Conservation (phyloP, 495 filamentous ascomycete species). For the Haplographium delicatum region DNA sequence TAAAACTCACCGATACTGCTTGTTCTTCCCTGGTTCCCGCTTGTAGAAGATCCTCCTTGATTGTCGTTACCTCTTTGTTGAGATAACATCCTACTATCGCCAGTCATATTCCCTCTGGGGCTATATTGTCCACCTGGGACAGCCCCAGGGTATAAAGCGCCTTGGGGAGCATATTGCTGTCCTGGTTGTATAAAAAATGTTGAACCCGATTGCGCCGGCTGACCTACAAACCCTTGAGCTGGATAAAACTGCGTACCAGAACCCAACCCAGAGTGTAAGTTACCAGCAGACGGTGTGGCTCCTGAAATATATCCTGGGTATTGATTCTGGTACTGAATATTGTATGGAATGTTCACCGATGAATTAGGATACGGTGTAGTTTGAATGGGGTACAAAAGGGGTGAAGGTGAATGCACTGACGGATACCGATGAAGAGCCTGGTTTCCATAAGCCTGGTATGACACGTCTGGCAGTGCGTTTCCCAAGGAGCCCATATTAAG, state of each 20-base stretch:
- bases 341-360: slow-evolving; percentile 38
- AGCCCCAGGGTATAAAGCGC: slow-evolving; percentile 9
- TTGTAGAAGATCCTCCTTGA: neutral
- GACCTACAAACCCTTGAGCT: slow-evolving; percentile 12
- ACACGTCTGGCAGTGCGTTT: slow-evolving; percentile 17
- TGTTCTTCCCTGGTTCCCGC: neutral
- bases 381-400: slow-evolving; percentile 38
- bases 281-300: neutral
- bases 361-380: slow-evolving; percentile 40
- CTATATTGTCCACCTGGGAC: slow-evolving; percentile 9
- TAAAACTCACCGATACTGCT: slow-evolving; percentile 18
- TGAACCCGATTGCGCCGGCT: slow-evolving; percentile 8
- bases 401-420: slow-evolving; percentile 32
- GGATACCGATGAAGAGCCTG: slow-evolving; percentile 35
- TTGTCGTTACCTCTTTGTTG: slow-evolving; percentile 14
- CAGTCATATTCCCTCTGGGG: slow-evolving; percentile 6
- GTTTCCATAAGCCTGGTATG: slow-evolving; percentile 17
- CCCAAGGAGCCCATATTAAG: slow-evolving; percentile 22
- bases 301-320: slow-evolving; percentile 18
- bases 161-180: slow-evolving; percentile 14
- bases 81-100: slow-evolving; percentile 3
- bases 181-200: slow-evolving; percentile 15
- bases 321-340: slow-evolving; percentile 14
- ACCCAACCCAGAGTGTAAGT: neutral
- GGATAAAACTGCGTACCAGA: slow-evolving; percentile 16